Conservation (phyloP, 768 basidiomycete genomes). For the Harrya chromipes region DNA sequence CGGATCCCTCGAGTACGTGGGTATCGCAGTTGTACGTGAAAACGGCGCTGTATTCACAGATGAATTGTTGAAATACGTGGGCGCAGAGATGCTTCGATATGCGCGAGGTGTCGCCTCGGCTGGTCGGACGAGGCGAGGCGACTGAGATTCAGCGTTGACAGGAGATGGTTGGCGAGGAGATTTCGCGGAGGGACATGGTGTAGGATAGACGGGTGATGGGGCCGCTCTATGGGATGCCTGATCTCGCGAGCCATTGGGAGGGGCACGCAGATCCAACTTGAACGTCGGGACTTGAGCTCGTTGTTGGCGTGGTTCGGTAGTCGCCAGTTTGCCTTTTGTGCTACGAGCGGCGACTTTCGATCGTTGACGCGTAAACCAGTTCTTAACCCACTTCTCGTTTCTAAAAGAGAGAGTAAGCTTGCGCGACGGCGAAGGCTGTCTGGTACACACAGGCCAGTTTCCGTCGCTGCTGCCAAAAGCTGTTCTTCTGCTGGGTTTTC, state of each 20-base stretch:
- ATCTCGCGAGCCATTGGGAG: not conserved
- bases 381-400: conserved; percentile 29
- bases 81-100: conserved; percentile 1
- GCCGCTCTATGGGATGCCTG: not conserved
- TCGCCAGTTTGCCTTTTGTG: conserved; percentile 1
- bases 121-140: not conserved
- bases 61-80: not conserved
- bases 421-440: conserved; percentile 1
- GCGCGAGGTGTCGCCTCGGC: not conserved
- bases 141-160: not conserved
- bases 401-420: conserved; percentile 13
- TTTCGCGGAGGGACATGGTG: not conserved
- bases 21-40: not conserved
- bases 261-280: conserved; percentile 8
- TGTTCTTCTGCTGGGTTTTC: conserved; percentile 24
- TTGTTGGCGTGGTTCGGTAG: not conserved
- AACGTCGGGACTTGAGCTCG: conserved; percentile 8
- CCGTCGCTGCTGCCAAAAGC: conserved; percentile 16
- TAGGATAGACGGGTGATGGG: conserved; percentile 2
- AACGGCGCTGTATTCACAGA: not conserved
- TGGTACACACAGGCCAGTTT: conserved; percentile 32
- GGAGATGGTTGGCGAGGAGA: not conserved
- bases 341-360: conserved; percentile 15
- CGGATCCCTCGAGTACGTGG: conserved; percentile 31
- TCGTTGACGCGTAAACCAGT: conserved; percentile 31